phyloP scores from a whole-genome alignment of 768 basidiomycete species.

The Podaxis rugospora region DNA sequence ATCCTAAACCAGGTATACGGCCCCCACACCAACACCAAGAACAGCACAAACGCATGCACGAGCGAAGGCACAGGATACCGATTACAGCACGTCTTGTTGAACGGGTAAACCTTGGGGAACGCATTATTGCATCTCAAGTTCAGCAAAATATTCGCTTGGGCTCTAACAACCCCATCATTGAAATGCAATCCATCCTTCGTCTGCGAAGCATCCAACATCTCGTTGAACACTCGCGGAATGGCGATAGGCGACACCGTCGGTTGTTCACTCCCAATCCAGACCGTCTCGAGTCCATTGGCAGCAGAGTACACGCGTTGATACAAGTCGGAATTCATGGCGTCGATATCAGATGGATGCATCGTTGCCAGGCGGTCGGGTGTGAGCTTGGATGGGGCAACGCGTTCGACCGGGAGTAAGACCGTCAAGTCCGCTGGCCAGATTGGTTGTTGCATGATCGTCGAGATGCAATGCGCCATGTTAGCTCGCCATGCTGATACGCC shows the following conservation, averaged over 20 bases:
- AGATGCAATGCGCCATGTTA: constrained; percentile 65
- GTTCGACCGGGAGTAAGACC: constrained; percentile 75
- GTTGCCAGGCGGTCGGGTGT: constrained; percentile 57
- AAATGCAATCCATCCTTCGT: constrained; percentile 89
- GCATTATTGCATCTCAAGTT: constrained; percentile 78
- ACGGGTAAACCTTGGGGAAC: constrained; percentile 56
- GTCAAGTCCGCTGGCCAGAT: constrained; percentile 60
- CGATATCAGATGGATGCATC: constrained; percentile 75
- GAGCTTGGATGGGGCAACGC: constrained; percentile 63
- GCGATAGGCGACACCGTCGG: constrained; percentile 33
- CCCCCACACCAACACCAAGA: constrained; percentile 42
- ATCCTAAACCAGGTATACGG: constrained; percentile 40
- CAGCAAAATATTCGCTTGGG: constrained; percentile 74
- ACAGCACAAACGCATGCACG: constrained; percentile 51
- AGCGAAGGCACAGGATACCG: constrained; percentile 64
- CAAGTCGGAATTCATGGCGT: constrained; percentile 89
- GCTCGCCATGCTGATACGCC: constrained; percentile 77
- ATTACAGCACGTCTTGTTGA: constrained; percentile 79
- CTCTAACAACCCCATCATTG: constrained; percentile 50
- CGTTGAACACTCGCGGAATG: constrained; percentile 77
- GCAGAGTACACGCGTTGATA: constrained; percentile 55
- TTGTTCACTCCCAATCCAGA: not conserved
- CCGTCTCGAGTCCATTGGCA: not conserved
- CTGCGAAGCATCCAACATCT: constrained; percentile 65
- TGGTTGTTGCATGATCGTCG: constrained; percentile 32